These are phyloP conservation scores for Spizellomyces sp. DNA, from an alignment of 192 early-diverging fungal species.

Conservation along the genomic window DNA sequence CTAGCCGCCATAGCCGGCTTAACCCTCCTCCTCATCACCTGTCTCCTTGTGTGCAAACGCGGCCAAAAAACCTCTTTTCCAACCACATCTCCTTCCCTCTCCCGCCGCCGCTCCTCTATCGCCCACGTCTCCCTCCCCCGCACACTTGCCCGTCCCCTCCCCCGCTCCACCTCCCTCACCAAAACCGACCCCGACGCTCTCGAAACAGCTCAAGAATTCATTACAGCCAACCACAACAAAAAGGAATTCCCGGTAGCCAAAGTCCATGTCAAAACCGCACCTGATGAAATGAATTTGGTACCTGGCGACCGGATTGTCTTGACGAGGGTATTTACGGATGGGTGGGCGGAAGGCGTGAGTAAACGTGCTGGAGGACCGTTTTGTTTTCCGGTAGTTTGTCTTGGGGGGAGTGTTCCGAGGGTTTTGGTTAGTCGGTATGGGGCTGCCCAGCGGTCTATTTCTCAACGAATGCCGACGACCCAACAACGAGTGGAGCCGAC, in stretches of 20 bases:
- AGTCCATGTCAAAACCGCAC: constrained; percentile 29
- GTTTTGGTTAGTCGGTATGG: constrained; percentile 24
- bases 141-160: neutral
- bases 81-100: neutral
- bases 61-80: constrained; percentile 1
- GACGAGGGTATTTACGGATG: constrained; percentile 38
- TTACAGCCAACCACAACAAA: constrained; percentile 32
- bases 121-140: constrained; percentile 19
- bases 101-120: neutral
- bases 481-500: neutral
- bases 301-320: constrained; percentile 39
- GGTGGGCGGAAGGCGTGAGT: constrained; percentile 44
- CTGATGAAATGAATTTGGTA: constrained; percentile 43
- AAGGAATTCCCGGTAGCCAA: constrained; percentile 40
- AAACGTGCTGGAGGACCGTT: constrained; percentile 44
- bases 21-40: constrained; percentile 11
- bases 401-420: constrained; percentile 42
- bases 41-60: constrained; percentile 5
- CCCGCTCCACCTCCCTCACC: neutral
- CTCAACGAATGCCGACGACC: neutral
- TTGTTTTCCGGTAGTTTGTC: constrained; percentile 43
- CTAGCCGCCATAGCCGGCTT: constrained; percentile 9
- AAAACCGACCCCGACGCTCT: constrained; percentile 10
- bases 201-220: constrained; percentile 18
- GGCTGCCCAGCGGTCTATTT: neutral